phyloP scores from a whole-genome alignment of 495 filamentous ascomycete genomes.

The Aspergillus panamensis region DNA sequence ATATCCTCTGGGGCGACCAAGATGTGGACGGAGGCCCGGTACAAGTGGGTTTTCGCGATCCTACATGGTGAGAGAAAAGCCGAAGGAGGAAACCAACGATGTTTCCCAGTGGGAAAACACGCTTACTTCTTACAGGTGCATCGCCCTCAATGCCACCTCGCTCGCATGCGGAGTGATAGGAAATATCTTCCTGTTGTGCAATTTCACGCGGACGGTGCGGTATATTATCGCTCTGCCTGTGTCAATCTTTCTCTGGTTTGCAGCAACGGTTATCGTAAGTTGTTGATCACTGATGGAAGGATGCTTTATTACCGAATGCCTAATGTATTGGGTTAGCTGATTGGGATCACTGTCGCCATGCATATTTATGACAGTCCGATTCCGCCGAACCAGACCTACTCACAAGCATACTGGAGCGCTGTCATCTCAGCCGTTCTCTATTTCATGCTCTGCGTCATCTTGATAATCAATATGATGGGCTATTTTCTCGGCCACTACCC shows the following conservation, averaged over 20 bases:
- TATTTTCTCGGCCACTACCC: conserved; percentile 76
- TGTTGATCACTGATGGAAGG: not conserved
- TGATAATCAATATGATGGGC: conserved; percentile 76
- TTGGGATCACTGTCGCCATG: conserved; percentile 58
- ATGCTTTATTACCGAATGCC: conserved; percentile 4
- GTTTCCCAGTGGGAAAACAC: not conserved
- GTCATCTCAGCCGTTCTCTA: conserved; percentile 67
- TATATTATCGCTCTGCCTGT: conserved; percentile 73
- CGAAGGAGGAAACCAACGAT: not conserved
- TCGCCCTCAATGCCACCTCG: conserved; percentile 61
- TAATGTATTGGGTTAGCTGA: conserved; percentile 43
- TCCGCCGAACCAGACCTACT: conserved; percentile 57
- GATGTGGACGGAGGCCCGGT: conserved; percentile 35
- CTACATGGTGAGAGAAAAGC: conserved; percentile 43
- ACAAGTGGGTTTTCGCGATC: conserved; percentile 46
- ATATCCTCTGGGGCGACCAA: conserved; percentile 29
- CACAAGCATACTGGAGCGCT: conserved; percentile 75
- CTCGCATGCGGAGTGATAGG: conserved; percentile 64
- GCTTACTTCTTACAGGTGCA: conserved; percentile 29
- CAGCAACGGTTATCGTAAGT: conserved; percentile 63
- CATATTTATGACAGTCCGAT: conserved; percentile 57
- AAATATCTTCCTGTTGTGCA: conserved; percentile 71
- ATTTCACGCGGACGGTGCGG: conserved; percentile 76
- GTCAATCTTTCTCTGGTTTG: conserved; percentile 65
- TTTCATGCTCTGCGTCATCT: conserved; percentile 55